phyloP scores from a whole-genome alignment of 345 rosid species.

The Eucalyptus pauciflora region DNA sequence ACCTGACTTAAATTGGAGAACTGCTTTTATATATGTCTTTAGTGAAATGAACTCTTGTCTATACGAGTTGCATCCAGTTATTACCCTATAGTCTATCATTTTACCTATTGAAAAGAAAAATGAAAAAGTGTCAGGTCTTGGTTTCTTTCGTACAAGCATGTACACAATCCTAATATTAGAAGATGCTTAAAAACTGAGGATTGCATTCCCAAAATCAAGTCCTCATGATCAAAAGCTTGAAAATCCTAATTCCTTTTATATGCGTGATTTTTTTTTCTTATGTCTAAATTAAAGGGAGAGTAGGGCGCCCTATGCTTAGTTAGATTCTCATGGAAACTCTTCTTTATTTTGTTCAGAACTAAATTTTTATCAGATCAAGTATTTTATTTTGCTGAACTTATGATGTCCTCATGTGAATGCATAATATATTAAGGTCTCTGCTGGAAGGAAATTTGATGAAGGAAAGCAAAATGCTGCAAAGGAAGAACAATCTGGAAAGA shows the following conservation, averaged over 20 bases:
- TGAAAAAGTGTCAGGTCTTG: neutral
- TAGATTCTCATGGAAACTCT: neutral
- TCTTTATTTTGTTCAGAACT: neutral
- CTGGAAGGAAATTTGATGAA: too few species aligned
- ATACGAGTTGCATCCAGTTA: neutral
- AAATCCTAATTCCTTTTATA: too few species aligned
- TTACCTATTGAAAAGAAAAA: neutral
- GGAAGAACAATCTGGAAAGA: too few species aligned
- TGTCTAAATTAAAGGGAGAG: neutral
- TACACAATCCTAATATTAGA: neutral
- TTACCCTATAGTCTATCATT: neutral
- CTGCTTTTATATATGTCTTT: neutral
- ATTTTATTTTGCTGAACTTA: neutral
- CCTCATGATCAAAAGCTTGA: neutral
- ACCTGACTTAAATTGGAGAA: neutral
- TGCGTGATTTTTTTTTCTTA: neutral
- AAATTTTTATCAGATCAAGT: neutral
- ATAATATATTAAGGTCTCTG: too few species aligned
- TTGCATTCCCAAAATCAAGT: neutral
- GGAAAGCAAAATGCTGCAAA: too few species aligned
- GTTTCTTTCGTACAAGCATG: neutral
- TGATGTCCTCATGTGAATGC: neutral
- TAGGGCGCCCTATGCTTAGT: neutral
- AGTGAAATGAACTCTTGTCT: neutral
- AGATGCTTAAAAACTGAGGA: neutral